phyloP scores from a whole-genome alignment of 1,139 yeast genomes.

The Candida frijolesensis region DNA sequence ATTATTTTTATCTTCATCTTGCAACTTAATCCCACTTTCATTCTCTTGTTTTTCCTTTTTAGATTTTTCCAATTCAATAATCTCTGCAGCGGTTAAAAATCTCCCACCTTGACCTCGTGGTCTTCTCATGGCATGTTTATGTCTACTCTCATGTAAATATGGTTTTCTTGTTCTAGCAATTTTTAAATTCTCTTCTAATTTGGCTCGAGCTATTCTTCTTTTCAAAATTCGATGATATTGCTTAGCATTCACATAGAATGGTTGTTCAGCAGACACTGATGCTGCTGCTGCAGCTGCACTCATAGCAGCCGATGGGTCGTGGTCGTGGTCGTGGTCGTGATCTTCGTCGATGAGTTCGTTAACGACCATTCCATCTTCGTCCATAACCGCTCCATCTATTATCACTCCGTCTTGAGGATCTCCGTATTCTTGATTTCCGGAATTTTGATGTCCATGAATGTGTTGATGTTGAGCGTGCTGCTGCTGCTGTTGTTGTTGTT shows the following conservation, averaged over 20 bases:
- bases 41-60: constrained; percentile 50
- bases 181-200: constrained; percentile 83
- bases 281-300: neutral
- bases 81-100: constrained; percentile 94
- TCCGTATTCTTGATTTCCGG: constrained; percentile 12
- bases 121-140: constrained; percentile 98
- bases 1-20: neutral
- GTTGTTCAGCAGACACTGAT: constrained; percentile 60
- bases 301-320: too few species aligned
- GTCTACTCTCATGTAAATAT: constrained; percentile 94
- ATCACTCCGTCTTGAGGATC: constrained; percentile 11
- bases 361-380: neutral
- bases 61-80: constrained; percentile 75
- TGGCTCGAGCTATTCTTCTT: constrained; percentile 91
- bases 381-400: neutral
- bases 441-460: neutral
- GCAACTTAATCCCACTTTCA: constrained; percentile 15
- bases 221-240: constrained; percentile 94
- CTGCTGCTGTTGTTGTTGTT: constrained; percentile 13
- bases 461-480: neutral
- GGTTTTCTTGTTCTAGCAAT: constrained; percentile 92
- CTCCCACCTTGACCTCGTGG: constrained; percentile 99
- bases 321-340: too few species aligned
- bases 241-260: constrained; percentile 96
- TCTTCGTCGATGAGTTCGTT: too few species aligned